phyloP scores from a whole-genome alignment of 352 stramenopile genomes.

The Phytophthora litchii region DNA sequence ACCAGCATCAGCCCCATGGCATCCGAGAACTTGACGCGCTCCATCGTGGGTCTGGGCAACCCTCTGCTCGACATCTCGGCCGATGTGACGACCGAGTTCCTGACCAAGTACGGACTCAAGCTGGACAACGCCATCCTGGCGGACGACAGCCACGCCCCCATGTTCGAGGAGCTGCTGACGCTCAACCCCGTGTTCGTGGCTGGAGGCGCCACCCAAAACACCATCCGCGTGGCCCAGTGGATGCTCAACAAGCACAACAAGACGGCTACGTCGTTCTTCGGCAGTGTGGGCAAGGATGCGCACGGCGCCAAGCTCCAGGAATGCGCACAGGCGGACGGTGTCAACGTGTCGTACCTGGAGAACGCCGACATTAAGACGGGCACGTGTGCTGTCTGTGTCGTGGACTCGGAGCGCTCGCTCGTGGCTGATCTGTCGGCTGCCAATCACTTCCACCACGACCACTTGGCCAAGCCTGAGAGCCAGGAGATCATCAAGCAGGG shows the following conservation, averaged over 20 bases:
- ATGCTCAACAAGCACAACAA: conserved; percentile 94
- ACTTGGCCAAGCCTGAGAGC: conserved; percentile 85
- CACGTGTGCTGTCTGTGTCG: conserved; percentile 98
- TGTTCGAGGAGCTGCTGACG: conserved; percentile 95
- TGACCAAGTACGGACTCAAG: conserved; percentile 97
- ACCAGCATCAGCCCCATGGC: conserved; percentile 14
- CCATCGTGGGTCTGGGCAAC: conserved; percentile 97
- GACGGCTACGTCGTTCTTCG: conserved; percentile 94
- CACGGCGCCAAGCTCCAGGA: conserved; percentile 93
- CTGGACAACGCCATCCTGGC: conserved; percentile 97
- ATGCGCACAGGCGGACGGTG: conserved; percentile 94
- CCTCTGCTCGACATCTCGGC: conserved; percentile 98
- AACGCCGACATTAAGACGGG: conserved; percentile 93
- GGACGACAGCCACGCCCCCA: conserved; percentile 96
- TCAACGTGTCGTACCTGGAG: conserved; percentile 98
- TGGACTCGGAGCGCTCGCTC: conserved; percentile 96
- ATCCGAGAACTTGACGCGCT: conserved; percentile 57
- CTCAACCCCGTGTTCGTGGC: conserved; percentile 97
- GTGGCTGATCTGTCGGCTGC: conserved; percentile 97
- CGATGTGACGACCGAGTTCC: conserved; percentile 92
- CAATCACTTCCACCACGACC: conserved; percentile 97
- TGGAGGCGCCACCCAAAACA: conserved; percentile 98
- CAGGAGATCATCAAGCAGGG: conserved; percentile 95
- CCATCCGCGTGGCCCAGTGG: conserved; percentile 99
- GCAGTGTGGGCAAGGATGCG: conserved; percentile 95